These are phyloP conservation scores for Gaeumannomyces tritici DNA, from an alignment of 2,329 filamentous ascomycete genomes.

Conservation along the genomic window DNA sequence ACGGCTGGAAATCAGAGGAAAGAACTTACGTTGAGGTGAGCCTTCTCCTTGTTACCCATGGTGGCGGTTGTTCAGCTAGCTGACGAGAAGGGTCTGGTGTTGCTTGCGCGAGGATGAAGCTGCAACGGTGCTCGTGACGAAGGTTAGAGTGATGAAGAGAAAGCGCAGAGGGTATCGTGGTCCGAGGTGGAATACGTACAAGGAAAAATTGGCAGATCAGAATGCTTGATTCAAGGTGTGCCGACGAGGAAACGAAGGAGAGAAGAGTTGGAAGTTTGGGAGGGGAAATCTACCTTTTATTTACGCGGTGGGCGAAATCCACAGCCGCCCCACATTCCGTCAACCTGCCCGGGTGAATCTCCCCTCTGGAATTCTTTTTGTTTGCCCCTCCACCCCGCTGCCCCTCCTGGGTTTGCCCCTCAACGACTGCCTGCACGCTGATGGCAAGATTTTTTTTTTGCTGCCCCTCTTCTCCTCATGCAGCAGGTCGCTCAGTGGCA, in stretches of 20 bases:
- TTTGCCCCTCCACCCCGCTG: constrained; percentile 1
- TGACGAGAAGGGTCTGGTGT: constrained; percentile 6
- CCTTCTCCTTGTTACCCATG: constrained; percentile 82
- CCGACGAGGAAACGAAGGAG: constrained; percentile 22
- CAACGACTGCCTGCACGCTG: not conserved
- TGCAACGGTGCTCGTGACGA: not conserved
- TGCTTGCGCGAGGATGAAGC: constrained; percentile 1
- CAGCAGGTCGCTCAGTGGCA: not conserved
- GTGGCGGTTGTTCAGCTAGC: constrained; percentile 16
- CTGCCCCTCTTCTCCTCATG: not conserved
- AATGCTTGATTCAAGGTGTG: constrained; percentile 31
- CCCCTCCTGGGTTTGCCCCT: not conserved
- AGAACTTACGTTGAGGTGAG: constrained; percentile 75
- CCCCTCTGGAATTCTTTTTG: not conserved
- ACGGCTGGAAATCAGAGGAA: not conserved
- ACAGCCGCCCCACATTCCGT: not conserved
- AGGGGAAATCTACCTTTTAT: constrained; percentile 3
- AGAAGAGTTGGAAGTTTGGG: constrained; percentile 9
- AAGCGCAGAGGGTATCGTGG: constrained; percentile 4
- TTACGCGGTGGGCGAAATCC: not conserved
- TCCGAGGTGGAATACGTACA: constrained; percentile 4
- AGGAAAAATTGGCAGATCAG: constrained; percentile 18
- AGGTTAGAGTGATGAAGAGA: constrained; percentile 7
- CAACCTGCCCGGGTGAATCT: not conserved
- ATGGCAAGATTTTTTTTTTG: not conserved